Evolutionary conservation across 495 filamentous ascomycete species (phyloP), one percentile per base, ranked within the genome.

Genomic region (Neurospora tetraspora): DNA sequence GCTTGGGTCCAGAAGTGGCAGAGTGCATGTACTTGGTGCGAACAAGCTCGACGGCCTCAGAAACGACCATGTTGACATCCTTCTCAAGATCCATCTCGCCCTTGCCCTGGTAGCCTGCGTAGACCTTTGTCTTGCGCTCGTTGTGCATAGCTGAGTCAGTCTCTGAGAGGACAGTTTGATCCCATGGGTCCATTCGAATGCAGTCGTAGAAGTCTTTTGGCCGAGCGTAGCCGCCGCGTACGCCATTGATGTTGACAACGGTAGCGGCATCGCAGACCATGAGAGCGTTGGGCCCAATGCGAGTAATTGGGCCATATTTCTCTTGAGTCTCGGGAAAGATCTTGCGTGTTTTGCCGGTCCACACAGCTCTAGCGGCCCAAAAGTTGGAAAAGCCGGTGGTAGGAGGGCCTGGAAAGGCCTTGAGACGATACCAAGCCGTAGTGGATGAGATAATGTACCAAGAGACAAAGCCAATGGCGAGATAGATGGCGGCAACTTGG

Each of bases 271-370:
- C 80, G 69, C 77, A 75, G 20, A 80, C 39, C 3, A 80, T 42
- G n/a, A 75, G 43, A 18, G 45, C 31, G 31, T 81, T 81, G 14
- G 84, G 85, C 0, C 83, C 82, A 39, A 83, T 77, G 7, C 84
- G 78, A 40, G 86, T 76, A 40, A 86, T 70, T 9, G 81, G 78
- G 0, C 85, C 86, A 70, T 85, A 86, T 68, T 81, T 82, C 10
- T 79, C 73, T 37, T 84, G 80, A 34, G 53, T 14, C 4, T 31
- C 12, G 53, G 23, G 27, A 34, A 61, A 61, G 53, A 61, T 18
- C 27, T 61, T 34, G 23, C 18, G 12, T 16, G 53, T 1, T 34
- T 61, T 31, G 27, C 53, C 53, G 53, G 27, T 61, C 53, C 53
- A 61, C 1, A 61, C 6, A 16, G 53, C 53, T 34, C 14, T 61